phyloP scores from a whole-genome alignment of 805 yeast genomes.

The Saturnispora hagleri region DNA sequence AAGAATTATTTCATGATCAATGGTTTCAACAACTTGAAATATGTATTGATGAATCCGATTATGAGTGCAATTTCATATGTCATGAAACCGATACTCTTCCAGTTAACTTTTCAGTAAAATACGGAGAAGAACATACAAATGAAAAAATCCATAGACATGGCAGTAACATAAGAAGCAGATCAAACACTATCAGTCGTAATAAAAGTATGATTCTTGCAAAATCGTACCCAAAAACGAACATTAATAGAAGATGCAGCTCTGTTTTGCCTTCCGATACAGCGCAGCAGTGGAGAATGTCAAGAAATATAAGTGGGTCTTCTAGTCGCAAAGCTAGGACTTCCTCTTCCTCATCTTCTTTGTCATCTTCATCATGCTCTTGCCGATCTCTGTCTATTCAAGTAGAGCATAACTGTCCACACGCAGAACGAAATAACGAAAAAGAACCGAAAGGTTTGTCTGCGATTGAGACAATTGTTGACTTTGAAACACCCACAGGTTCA shows the following conservation, averaged over 20 bases:
- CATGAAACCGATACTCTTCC: constrained; percentile 6
- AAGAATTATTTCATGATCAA: constrained; percentile 48
- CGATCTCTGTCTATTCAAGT: background rate
- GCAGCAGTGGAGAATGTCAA: background rate
- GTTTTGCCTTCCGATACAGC: background rate
- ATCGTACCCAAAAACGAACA: background rate
- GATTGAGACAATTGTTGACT: background rate
- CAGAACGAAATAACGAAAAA: background rate
- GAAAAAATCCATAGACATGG: constrained; percentile 5
- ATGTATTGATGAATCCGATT: constrained; percentile 42
- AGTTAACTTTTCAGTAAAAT: constrained; percentile 4
- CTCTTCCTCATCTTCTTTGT: background rate
- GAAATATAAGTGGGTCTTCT: background rate
- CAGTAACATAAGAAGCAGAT: constrained; percentile 3
- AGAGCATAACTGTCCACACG: background rate
- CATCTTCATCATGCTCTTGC: background rate
- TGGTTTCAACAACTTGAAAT: constrained; percentile 54
- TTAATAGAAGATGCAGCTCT: background rate
- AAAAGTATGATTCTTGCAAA: background rate
- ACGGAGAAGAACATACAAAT: background rate
- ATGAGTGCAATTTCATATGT: constrained; percentile 20
- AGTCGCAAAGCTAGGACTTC: background rate
- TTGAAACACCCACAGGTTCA: background rate
- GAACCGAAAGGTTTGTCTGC: background rate
- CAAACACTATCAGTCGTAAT: background rate